Evolutionary conservation across 139 green algal species (phyloP).

Genomic region (Chlorella sp.): DNA sequence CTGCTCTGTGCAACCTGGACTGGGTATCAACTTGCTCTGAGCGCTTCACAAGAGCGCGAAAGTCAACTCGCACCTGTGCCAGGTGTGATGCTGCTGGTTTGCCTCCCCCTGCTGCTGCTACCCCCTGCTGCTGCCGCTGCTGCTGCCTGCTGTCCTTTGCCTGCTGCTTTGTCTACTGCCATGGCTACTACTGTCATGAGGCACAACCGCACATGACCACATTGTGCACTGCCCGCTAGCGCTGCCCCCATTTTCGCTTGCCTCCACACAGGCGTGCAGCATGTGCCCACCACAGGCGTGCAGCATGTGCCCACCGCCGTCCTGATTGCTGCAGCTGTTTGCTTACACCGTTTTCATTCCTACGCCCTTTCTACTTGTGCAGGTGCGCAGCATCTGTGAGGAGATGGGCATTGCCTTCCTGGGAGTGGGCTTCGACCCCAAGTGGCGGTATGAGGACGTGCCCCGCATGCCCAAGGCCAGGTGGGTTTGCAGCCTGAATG

Average conservation of each 20-base stretch:
- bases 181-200: no score
- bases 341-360: neutral
- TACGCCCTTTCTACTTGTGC: slow-evolving; percentile 18
- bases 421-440: slow-evolving; percentile 92
- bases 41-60: slow-evolving; percentile 95
- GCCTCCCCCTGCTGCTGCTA: neutral
- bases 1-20: no score
- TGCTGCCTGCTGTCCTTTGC: neutral
- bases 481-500: slow-evolving; percentile 41
- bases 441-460: slow-evolving; percentile 84
- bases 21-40: no score
- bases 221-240: no score
- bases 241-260: no score
- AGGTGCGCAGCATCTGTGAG: slow-evolving; percentile 65
- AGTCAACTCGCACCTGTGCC: slow-evolving; percentile 69
- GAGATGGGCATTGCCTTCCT: slow-evolving; percentile 74
- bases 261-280: no score
- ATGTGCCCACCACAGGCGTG: no score
- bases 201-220: no score
- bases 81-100: neutral
- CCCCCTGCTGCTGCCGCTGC: neutral
- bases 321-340: neutral
- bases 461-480: slow-evolving; percentile 95
- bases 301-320: no score
- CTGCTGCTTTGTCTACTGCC: neutral